phyloP scores from a whole-genome alignment of 2,329 filamentous ascomycete species.

The Monosporascus sp. region DNA sequence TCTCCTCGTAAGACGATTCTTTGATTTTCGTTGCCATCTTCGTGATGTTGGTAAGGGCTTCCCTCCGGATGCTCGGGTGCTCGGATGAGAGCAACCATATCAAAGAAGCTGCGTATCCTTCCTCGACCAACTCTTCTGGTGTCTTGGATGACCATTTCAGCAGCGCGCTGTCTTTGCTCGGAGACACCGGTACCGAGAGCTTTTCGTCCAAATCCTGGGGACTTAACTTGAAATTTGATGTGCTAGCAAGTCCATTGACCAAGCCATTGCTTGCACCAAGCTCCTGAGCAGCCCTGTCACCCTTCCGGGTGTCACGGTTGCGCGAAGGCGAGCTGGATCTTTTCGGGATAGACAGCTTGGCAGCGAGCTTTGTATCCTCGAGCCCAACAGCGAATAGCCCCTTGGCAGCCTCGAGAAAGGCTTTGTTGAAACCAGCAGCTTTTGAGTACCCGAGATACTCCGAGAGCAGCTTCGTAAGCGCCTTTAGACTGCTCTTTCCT shows the following conservation, averaged over 20 bases:
- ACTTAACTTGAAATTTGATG: conserved; percentile 19
- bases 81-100: conserved; percentile 71
- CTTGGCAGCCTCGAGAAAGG: conserved; percentile 39
- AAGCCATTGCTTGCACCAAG: neutral
- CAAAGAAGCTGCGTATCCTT: conserved; percentile 65
- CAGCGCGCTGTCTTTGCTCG: conserved; percentile 47
- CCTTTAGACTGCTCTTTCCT: conserved; percentile 35
- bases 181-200: conserved; percentile 43
- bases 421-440: conserved; percentile 43
- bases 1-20: conserved; percentile 68
- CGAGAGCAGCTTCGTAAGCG: conserved; percentile 54
- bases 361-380: conserved; percentile 31
- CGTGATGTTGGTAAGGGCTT: conserved; percentile 65
- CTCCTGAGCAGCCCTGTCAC: neutral
- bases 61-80: conserved; percentile 70
- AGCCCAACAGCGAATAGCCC: conserved; percentile 34
- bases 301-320: neutral
- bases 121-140: conserved; percentile 72
- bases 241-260: neutral
- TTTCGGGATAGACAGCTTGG: conserved; percentile 19
- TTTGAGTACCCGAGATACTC: conserved; percentile 51
- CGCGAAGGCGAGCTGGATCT: conserved; percentile 1
- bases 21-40: conserved; percentile 60
- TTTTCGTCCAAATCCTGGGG: conserved; percentile 44
- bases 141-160: conserved; percentile 70